Percentiles rank a stretch among this genome's conserved stretches.
Evolutionary conservation across 2,329 filamentous ascomycete genomes (phyloP).

Genomic region (Ophiobolus disseminans): DNA sequence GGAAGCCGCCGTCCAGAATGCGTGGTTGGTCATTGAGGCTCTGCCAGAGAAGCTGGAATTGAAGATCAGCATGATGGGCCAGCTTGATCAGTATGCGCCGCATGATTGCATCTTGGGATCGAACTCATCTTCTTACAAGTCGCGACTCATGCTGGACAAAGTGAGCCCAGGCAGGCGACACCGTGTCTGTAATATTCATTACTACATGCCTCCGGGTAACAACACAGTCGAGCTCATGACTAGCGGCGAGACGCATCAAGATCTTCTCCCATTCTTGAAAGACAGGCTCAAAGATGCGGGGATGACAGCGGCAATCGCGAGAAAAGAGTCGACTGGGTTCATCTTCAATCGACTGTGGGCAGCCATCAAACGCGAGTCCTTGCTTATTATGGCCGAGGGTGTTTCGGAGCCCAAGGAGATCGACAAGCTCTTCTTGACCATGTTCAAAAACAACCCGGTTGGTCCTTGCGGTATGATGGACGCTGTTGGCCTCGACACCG

Average conservation of each 20-base stretch:
- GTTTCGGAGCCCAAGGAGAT: slow-evolving; percentile 59
- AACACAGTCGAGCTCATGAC: slow-evolving; percentile 64
- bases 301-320: slow-evolving; percentile 52
- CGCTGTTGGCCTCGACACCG: slow-evolving; percentile 61
- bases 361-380: slow-evolving; percentile 61
- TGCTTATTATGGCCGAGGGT: slow-evolving; percentile 59
- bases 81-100: slow-evolving; percentile 54
- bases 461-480: slow-evolving; percentile 57
- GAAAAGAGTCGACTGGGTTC: slow-evolving; percentile 60
- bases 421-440: slow-evolving; percentile 57
- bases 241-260: slow-evolving; percentile 52
- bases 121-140: slow-evolving; percentile 63
- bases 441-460: slow-evolving; percentile 37
- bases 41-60: slow-evolving; percentile 59
- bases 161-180: slow-evolving; percentile 47
- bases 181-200: slow-evolving; percentile 57
- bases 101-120: slow-evolving; percentile 58
- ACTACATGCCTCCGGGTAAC: slow-evolving; percentile 55
- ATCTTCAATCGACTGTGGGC: slow-evolving; percentile 66
- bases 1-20: slow-evolving; percentile 50
- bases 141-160: slow-evolving; percentile 56
- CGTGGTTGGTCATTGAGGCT: slow-evolving; percentile 64
- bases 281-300: slow-evolving; percentile 51
- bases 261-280: slow-evolving; percentile 56
- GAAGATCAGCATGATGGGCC: slow-evolving; percentile 58